Conservation (phyloP, 2,329 filamentous ascomycete species). For the Claviceps capensis region DNA sequence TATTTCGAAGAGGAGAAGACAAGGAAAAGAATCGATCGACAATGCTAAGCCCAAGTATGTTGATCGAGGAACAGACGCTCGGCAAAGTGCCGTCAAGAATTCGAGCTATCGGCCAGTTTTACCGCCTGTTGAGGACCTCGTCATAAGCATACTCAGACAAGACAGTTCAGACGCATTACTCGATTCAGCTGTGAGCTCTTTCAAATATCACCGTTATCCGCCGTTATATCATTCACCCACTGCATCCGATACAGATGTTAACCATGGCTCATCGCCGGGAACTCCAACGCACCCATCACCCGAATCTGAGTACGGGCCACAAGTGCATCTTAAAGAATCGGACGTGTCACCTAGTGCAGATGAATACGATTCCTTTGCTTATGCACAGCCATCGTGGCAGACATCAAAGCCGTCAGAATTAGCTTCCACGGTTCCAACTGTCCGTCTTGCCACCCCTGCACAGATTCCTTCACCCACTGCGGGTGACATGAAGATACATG, state of each 20-base stretch:
- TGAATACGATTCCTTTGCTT: constrained; percentile 36
- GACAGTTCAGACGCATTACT: constrained; percentile 28
- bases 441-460: constrained; percentile 28
- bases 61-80: constrained; percentile 27
- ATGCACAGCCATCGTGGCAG: constrained; percentile 15
- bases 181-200: constrained; percentile 32
- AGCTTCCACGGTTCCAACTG: constrained; percentile 13
- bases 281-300: constrained; percentile 12
- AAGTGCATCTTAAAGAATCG: neutral
- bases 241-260: constrained; percentile 10
- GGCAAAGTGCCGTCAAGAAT: constrained; percentile 11
- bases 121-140: constrained; percentile 39
- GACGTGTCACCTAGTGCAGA: constrained; percentile 10
- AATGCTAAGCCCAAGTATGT: constrained; percentile 18
- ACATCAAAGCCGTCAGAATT: constrained; percentile 10
- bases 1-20: constrained; percentile 16
- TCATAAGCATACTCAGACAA: constrained; percentile 36
- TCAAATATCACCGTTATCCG: constrained; percentile 19
- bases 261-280: constrained; percentile 11
- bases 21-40: constrained; percentile 10
- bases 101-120: constrained; percentile 30
- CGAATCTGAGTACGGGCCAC: neutral
- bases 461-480: constrained; percentile 25
- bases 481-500: constrained; percentile 27
- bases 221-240: constrained; percentile 12